Percentiles rank a stretch among this genome's conserved stretches.
phyloP scores from a whole-genome alignment of 345 rosid species.

The Tarenaya hassleriana region DNA sequence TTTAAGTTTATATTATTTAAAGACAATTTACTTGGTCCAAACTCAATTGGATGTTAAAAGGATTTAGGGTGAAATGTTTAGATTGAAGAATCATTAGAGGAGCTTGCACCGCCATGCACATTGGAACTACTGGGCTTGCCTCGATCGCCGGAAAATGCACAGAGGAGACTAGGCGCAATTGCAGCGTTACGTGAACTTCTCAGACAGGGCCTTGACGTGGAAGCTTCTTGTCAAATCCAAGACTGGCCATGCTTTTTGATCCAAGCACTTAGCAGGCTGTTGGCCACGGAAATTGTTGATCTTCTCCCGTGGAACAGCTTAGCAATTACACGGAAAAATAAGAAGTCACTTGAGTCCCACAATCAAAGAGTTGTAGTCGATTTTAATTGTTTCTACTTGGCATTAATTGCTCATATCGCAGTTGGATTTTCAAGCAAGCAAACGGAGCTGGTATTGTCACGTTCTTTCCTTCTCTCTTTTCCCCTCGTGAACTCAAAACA shows the following conservation, averaged over 20 bases:
- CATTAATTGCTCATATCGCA: slow-evolving; percentile 74
- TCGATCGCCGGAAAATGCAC: slow-evolving; percentile 70
- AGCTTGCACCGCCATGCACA: slow-evolving; percentile 98
- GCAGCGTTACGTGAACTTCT: slow-evolving; percentile 84
- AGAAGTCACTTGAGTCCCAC: slow-evolving; percentile 90
- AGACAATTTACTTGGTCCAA: neutral
- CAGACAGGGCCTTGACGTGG: slow-evolving; percentile 90
- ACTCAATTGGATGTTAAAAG: slow-evolving; percentile 7
- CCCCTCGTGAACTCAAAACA: slow-evolving; percentile 15
- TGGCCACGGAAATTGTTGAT: slow-evolving; percentile 82
- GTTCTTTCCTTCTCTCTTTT: slow-evolving; percentile 8
- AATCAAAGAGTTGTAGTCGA: slow-evolving; percentile 86
- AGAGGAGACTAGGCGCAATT: slow-evolving; percentile 80
- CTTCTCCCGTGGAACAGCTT: slow-evolving; percentile 87
- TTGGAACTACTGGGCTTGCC: slow-evolving; percentile 87
- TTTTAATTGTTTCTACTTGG: slow-evolving; percentile 68
- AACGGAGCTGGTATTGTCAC: slow-evolving; percentile 55
- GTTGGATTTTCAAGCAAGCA: slow-evolving; percentile 80
- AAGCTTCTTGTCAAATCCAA: slow-evolving; percentile 71
- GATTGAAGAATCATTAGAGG: slow-evolving; percentile 96
- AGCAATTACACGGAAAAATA: slow-evolving; percentile 64
- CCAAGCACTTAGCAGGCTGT: slow-evolving; percentile 67
- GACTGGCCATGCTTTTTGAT: slow-evolving; percentile 82
- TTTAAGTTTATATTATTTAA: neutral
- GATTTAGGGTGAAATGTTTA: slow-evolving; percentile 26